Evolutionary conservation across 306 rosid species (phyloP).

Genomic region (Vicia faba): DNA sequence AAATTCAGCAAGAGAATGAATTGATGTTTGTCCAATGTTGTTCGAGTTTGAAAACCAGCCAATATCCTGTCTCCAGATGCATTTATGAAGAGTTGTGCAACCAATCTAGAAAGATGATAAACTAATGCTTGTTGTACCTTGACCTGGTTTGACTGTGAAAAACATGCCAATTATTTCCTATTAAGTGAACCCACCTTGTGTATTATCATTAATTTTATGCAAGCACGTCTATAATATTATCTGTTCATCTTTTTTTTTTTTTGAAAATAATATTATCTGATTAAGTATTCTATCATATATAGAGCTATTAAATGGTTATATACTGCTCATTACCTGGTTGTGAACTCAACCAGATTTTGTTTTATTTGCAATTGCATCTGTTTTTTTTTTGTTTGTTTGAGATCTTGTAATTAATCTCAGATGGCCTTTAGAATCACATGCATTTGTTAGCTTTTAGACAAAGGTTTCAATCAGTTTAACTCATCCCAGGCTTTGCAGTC

Average conservation of each 20-base stretch:
- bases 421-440: conserved; percentile 7
- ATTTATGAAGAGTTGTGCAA: background rate
- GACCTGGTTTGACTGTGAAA: background rate
- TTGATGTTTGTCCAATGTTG: conserved; percentile 2
- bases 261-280: background rate
- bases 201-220: background rate
- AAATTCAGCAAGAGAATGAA: conserved; percentile 6
- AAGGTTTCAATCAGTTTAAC: background rate
- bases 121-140: conserved; percentile 5
- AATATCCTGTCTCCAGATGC: conserved; percentile 5
- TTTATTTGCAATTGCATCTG: background rate
- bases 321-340: conserved; percentile 18
- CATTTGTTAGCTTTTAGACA: conserved; percentile 12
- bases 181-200: background rate
- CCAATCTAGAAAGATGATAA: background rate
- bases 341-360: conserved; percentile 16
- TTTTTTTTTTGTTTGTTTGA: background rate
- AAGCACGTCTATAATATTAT: background rate
- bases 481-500: conserved; percentile 23
- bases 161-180: conserved; percentile 10
- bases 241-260: background rate
- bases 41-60: conserved; percentile 19
- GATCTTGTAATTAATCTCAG: conserved; percentile 11
- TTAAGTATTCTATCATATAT: conserved; percentile 7
- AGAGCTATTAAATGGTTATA: conserved; percentile 2